A percentile compares a stretch with the other conserved stretches of the same genome.
Evolutionary conservation across 495 filamentous ascomycete species (phyloP).

Genomic region (Penicillium pulvis): DNA sequence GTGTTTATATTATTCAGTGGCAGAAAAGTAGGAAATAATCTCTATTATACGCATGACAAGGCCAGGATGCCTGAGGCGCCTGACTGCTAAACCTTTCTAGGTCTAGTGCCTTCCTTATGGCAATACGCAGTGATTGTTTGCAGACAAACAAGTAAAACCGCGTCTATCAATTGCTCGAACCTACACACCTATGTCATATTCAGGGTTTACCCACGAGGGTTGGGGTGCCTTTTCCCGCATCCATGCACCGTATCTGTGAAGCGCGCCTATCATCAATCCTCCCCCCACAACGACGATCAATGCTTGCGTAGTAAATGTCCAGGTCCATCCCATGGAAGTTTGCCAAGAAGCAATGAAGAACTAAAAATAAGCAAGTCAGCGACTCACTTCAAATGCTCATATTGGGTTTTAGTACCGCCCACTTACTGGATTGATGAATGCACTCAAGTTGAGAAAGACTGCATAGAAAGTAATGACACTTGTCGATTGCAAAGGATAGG

Average conservation of each 20-base stretch:
- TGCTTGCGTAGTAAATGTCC: conserved; percentile 59
- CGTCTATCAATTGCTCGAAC: neutral
- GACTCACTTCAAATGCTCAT: neutral
- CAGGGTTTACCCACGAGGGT: conserved; percentile 47
- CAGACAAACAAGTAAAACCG: too few relatives aligned
- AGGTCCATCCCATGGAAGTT: conserved; percentile 52
- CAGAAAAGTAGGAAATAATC: too few relatives aligned
- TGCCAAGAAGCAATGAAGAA: conserved; percentile 63
- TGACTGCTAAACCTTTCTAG: too few relatives aligned
- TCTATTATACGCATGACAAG: too few relatives aligned
- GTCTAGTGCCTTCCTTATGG: too few relatives aligned
- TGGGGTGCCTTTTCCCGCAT: conserved; percentile 31
- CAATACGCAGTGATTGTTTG: too few relatives aligned
- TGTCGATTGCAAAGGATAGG: conserved; percentile 60
- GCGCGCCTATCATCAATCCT: conserved; percentile 37
- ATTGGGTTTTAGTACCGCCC: neutral
- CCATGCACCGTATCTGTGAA: conserved; percentile 50
- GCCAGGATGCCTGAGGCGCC: too few relatives aligned
- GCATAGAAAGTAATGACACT: conserved; percentile 63
- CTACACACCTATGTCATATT: conserved; percentile 35
- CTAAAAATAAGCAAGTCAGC: conserved; percentile 17
- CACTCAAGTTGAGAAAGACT: conserved; percentile 59
- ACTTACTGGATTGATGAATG: conserved; percentile 49
- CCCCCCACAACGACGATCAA: conserved; percentile 50
- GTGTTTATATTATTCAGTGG: too few relatives aligned